Conservation (phyloP, 1,284 basidiomycete species). For the Fomitiporia mediterranea region DNA sequence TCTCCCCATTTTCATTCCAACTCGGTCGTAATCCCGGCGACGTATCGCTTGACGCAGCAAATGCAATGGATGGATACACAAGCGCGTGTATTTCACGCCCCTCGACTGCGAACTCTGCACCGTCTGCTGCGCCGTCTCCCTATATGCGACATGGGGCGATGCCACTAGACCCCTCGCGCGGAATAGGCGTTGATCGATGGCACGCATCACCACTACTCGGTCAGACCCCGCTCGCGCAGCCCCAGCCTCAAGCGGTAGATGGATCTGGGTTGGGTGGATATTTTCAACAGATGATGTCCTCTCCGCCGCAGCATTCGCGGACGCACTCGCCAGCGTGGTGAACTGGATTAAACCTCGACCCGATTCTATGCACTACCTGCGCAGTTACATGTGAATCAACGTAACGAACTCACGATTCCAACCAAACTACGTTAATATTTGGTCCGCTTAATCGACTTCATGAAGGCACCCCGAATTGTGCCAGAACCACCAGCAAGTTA, state of each 20-base stretch:
- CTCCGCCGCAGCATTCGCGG: constrained; percentile 13
- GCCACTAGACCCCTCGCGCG: not conserved
- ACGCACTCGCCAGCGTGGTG: constrained; percentile 12
- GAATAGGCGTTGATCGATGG: constrained; percentile 4
- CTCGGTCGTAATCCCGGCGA: not conserved
- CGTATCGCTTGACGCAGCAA: not conserved
- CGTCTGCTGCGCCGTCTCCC: constrained; percentile 9
- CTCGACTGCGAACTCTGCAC: constrained; percentile 12
- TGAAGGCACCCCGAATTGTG: too few species aligned
- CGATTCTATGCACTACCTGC: too few species aligned
- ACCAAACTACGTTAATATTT: not conserved
- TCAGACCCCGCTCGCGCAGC: constrained; percentile 14
- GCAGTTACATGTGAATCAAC: not conserved
- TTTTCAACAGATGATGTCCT: constrained; percentile 4
- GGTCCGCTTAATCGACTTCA: not conserved
- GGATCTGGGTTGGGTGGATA: constrained; percentile 1
- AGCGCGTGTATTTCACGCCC: constrained; percentile 8
- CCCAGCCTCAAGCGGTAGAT: not conserved
- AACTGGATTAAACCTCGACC: not conserved
- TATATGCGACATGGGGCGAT: constrained; percentile 15
- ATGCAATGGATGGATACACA: constrained; percentile 5
- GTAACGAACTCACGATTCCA: not conserved
- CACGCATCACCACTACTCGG: constrained; percentile 9
- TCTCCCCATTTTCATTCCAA: constrained; percentile 14
- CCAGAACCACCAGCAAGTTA: not conserved